Base-by-base conservation (phyloP, 495 filamentous ascomycete genomes). In the Trichoderma gamsii region DNA sequence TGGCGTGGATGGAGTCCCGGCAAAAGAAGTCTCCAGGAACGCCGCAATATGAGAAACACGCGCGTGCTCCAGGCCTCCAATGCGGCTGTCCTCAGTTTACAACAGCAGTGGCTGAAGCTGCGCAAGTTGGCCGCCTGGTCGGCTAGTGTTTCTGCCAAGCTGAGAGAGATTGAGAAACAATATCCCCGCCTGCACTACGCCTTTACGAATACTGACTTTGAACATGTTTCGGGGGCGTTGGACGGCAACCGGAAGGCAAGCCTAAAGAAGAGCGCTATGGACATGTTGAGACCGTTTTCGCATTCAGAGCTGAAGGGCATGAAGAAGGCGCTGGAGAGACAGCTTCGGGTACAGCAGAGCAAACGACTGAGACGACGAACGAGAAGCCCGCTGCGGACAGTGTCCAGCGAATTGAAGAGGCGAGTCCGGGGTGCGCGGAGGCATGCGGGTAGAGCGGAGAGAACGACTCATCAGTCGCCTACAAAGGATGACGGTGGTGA, bases 1-100 rank as follows among this genome's bases (percentile, higher is more conserved):
- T 96, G 90, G 84, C 81, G 81, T 3, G 90, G 90, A 25, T 97
- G 92, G 92, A 70, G 35, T n/a, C 27, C 65, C 11, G 18, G 41
- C 13, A 49, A 49, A 18, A 71, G 52, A 69, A 63, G n/a, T 66
- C 41, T 49, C 23, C 41, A 66, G 41, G 65, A 66, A 25, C 65
- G 65, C 41, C 65, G 65, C 65, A 13, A 66, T 32, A 21, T 46
- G 9, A 66, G n/a, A 15, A 66, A 51, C 43, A 66, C 65, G 3
- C 65, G 65, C n/a, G 27, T 49, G 8, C 65, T 51, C 21, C 41
- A 44, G 35, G 35, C 63, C 1, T 41, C 63, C 0, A 41, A 65
- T 32, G 41, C 63, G 32, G 63, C 63, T 5, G 63, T 65, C 16
- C 63, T 65, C 35, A 41, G 35, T 21, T 32, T 65, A 35, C 63